Percentiles rank a stretch among this genome's conserved stretches.
Conservation (phyloP, 768 basidiomycete species). For the Tephrocybe sp. region DNA sequence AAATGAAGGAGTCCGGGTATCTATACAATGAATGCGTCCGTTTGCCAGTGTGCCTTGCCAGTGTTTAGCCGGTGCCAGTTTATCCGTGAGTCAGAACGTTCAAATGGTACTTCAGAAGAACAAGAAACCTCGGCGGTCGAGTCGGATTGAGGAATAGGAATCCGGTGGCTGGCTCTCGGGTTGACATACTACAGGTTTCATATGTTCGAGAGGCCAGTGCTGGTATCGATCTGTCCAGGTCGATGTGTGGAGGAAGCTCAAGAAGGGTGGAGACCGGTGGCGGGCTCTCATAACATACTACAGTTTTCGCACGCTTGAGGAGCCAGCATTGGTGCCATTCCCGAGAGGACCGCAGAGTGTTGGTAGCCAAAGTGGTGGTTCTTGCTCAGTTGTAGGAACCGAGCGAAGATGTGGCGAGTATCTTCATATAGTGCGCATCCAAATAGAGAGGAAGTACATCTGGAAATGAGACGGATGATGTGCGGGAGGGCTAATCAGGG, state of each 20-base stretch:
- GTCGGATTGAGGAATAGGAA: not conserved
- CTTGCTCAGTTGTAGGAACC: not conserved
- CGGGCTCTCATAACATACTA: not conserved
- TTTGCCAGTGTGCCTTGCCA: no score
- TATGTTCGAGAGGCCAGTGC: not conserved
- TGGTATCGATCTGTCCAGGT: not conserved
- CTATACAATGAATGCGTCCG: no score
- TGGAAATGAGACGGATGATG: no score
- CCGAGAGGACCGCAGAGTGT: not conserved
- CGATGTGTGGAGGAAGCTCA: not conserved
- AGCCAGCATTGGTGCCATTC: not conserved
- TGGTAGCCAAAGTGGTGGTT: not conserved
- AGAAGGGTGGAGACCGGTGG: not conserved
- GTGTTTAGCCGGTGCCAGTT: no score
- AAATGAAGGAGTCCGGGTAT: no score
- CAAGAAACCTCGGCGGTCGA: not conserved
- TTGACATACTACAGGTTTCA: not conserved
- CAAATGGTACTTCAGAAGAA: no score
- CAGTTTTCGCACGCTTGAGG: constrained; percentile 1
- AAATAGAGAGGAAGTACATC: no score
- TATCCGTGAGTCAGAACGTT: no score
- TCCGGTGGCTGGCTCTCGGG: not conserved
- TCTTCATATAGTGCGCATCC: not conserved
- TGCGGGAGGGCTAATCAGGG: no score
- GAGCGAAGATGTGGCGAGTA: constrained; percentile 1